Conservation (phyloP, 768 basidiomycete species). For the Obba rivulosa region DNA sequence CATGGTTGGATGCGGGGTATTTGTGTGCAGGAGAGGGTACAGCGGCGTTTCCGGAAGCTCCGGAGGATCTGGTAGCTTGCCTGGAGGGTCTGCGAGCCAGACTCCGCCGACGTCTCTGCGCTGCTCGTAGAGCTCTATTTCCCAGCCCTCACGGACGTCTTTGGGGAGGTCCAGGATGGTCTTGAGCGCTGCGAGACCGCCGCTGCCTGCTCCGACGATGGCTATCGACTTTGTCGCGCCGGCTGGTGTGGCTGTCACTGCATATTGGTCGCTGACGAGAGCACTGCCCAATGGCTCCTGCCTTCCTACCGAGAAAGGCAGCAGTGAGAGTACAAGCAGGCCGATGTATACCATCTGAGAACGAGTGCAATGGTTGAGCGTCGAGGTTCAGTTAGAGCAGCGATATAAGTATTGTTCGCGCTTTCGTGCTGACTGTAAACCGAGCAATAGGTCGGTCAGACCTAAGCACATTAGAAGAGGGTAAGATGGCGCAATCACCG, state of each 20-base stretch:
- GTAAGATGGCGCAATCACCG: constrained; percentile 21
- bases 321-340: constrained; percentile 9
- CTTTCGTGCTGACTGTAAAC: neutral
- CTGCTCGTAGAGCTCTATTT: constrained; percentile 50
- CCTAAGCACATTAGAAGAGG: constrained; percentile 7
- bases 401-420: neutral
- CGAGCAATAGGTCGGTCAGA: constrained; percentile 1
- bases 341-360: constrained; percentile 9
- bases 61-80: constrained; percentile 33
- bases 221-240: constrained; percentile 41
- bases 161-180: constrained; percentile 41
- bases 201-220: constrained; percentile 54
- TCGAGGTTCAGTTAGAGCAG: neutral
- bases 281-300: neutral
- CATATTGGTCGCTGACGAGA: neutral
- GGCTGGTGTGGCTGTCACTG: neutral
- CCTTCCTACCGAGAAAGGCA: constrained; percentile 8
- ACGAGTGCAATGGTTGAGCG: neutral
- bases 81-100: constrained; percentile 38
- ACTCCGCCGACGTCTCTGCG: constrained; percentile 49
- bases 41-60: constrained; percentile 47
- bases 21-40: constrained; percentile 49
- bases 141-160: constrained; percentile 32
- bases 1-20: constrained; percentile 54
- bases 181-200: constrained; percentile 48